Evolutionary conservation across 805 yeast genomes (phyloP).

Genomic region (Pichia insulana): DNA sequence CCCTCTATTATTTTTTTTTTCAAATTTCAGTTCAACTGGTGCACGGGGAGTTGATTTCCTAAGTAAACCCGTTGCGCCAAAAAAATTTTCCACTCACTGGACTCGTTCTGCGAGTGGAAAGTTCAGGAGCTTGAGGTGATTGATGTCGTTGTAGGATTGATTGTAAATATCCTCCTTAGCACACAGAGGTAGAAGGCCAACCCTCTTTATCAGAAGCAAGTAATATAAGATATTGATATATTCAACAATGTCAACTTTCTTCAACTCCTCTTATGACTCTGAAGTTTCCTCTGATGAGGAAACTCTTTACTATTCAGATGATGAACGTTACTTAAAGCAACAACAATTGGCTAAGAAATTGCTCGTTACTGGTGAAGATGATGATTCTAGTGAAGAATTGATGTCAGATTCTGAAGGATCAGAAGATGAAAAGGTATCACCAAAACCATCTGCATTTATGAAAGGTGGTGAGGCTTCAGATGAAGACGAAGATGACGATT

Average conservation of each 20-base stretch:
- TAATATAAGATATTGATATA: neutral
- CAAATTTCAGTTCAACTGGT: no score
- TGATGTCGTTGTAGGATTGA: no score
- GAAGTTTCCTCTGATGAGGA: slow-evolving; percentile 45
- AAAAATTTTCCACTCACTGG: slow-evolving; percentile 1
- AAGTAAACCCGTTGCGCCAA: no score
- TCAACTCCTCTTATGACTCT: slow-evolving; percentile 52
- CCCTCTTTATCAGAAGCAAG: neutral
- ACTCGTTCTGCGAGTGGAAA: no score
- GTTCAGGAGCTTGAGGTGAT: no score
- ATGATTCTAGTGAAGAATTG: slow-evolving; percentile 9
- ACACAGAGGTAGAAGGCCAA: neutral
- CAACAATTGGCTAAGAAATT: slow-evolving; percentile 1
- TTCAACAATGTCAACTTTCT: slow-evolving; percentile 77
- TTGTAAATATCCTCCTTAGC: no score
- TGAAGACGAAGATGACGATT: slow-evolving; percentile 14
- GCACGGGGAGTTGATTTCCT: no score
- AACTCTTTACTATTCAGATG: slow-evolving; percentile 50
- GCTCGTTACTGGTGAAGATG: slow-evolving; percentile 6
- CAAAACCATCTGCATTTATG: slow-evolving; percentile 1
- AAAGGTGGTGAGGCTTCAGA: slow-evolving; percentile 1
- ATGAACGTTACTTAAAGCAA: slow-evolving; percentile 37
- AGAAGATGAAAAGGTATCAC: slow-evolving; percentile 1
- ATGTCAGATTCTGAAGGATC: slow-evolving; percentile 9
- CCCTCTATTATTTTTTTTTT: no score